Conservation (phyloP, 2,329 filamentous ascomycete genomes). For the Ascochyta clinopodiicola region DNA sequence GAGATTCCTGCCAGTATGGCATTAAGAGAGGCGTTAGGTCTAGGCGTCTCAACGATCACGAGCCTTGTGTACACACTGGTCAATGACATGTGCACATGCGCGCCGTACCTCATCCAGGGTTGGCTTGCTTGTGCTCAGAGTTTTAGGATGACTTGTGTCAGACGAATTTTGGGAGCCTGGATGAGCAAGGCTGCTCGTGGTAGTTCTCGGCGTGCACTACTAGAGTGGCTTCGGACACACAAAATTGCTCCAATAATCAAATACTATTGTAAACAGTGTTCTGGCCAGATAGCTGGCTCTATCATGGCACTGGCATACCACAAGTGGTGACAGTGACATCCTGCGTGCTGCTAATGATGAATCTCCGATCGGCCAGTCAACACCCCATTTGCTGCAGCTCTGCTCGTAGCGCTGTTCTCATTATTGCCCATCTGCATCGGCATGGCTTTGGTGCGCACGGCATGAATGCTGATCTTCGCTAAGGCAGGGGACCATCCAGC, state of each 20-base stretch:
- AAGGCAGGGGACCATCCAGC: background rate
- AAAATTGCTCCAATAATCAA: background rate
- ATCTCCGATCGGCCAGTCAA: background rate
- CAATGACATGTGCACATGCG: no score
- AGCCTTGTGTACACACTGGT: background rate
- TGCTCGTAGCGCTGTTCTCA: background rate
- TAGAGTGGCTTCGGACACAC: background rate
- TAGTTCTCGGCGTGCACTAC: background rate
- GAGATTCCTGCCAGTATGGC: no score
- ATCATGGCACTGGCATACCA: no score
- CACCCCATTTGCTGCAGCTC: background rate
- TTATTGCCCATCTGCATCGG: background rate
- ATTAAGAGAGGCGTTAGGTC: background rate
- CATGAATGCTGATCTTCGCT: constrained; percentile 6
- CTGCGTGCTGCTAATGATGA: no score
- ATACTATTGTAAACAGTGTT: background rate
- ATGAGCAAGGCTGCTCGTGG: background rate
- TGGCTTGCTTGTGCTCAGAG: background rate
- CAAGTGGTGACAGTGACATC: background rate
- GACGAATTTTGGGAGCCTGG: background rate
- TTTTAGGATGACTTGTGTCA: background rate
- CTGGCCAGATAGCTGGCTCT: background rate
- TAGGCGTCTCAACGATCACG: background rate
- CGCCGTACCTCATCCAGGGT: background rate
- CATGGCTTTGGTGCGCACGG: background rate